Percentiles rank a stretch among this genome's conserved stretches.
Conservation (phyloP, 2,329 filamentous ascomycete genomes). For the Botrytis cinerea region DNA sequence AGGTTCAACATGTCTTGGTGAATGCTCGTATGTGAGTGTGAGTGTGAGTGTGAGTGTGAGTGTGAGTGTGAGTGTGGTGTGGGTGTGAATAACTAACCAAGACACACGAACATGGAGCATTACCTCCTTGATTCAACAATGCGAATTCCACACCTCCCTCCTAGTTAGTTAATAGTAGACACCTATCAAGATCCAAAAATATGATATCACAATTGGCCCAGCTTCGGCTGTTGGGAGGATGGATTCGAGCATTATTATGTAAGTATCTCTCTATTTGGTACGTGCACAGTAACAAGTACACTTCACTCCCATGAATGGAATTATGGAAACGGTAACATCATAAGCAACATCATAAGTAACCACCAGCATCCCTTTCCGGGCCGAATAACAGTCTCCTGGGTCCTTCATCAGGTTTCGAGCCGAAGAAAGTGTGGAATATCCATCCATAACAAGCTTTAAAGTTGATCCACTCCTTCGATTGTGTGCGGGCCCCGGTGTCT, state of each 20-base stretch:
- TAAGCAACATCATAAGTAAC: background rate
- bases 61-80: background rate
- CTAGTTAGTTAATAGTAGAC: no score
- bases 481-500: background rate
- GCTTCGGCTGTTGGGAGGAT: background rate
- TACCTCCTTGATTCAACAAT: background rate
- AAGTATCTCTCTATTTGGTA: background rate
- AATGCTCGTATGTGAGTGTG: background rate
- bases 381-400: background rate
- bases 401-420: background rate
- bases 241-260: background rate
- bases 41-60: background rate
- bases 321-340: background rate
- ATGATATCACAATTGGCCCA: conserved; percentile 1
- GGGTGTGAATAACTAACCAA: background rate
- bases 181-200: background rate
- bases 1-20: background rate
- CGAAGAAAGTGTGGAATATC: background rate
- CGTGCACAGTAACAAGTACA: background rate
- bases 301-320: background rate
- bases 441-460: background rate
- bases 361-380: background rate
- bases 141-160: no score
- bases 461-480: background rate
- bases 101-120: background rate